phyloP scores from a whole-genome alignment of 2,329 filamentous ascomycete genomes.

The Aquanectria penicillioides region DNA sequence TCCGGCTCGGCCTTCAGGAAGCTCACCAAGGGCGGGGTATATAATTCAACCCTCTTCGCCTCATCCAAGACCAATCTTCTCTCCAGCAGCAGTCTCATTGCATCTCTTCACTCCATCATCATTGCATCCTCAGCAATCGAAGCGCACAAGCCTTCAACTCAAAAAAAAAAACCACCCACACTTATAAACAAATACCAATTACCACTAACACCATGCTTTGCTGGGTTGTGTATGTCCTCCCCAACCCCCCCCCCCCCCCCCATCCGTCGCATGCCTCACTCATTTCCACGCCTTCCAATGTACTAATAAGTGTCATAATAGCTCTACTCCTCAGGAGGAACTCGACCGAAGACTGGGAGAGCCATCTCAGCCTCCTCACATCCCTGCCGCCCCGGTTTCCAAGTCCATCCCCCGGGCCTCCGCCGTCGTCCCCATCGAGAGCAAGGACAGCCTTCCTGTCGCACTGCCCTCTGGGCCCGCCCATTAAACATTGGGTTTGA shows the following conservation, averaged over 20 bases:
- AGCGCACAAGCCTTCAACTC: not conserved
- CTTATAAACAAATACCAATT: not conserved
- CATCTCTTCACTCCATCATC: too few species aligned
- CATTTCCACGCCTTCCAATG: too few species aligned
- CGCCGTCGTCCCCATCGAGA: conserved; percentile 2
- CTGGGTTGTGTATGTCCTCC: conserved; percentile 20
- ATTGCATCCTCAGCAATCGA: not conserved
- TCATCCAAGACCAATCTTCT: conserved; percentile 3
- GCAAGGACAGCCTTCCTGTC: conserved; percentile 3
- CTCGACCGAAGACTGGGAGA: conserved; percentile 21
- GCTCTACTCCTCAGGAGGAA: conserved; percentile 21
- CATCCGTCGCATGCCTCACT: not conserved
- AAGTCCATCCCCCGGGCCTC: not conserved
- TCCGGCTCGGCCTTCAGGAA: conserved; percentile 12
- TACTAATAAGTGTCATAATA: not conserved
- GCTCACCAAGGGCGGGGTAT: conserved; percentile 11
- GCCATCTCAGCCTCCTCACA: conserved; percentile 15
- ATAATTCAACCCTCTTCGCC: conserved; percentile 3
- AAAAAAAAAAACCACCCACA: not conserved
- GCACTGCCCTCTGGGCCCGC: too few species aligned
- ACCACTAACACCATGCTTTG: conserved; percentile 20
- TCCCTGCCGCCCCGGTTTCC: conserved; percentile 12
- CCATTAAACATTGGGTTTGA: conserved; percentile 3
- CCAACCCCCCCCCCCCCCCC: not conserved
- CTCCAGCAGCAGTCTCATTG: too few species aligned